A percentile compares a stretch with the other conserved stretches of the same genome.
Conservation (phyloP, 305 asterid species). For the Solanum hybrid region DNA sequence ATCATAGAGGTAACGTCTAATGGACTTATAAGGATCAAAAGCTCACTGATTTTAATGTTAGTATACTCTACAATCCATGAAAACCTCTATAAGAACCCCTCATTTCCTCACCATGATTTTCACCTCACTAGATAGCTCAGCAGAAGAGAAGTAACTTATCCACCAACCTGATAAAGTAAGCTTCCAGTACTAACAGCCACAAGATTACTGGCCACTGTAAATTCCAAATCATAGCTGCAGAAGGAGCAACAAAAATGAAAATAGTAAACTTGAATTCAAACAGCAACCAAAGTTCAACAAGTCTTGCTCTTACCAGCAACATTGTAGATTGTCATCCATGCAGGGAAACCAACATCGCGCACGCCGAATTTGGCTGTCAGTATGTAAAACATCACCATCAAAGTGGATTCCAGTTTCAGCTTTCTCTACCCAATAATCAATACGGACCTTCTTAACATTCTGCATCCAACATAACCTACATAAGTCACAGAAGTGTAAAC, state of each 20-base stretch:
- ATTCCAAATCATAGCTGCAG: slow-evolving; percentile 87
- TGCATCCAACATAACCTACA: slow-evolving; percentile 65
- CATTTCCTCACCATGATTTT: neutral
- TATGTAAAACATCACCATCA: slow-evolving; percentile 65
- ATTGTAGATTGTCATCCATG: slow-evolving; percentile 85
- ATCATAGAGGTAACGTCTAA: neutral
- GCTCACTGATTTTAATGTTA: neutral
- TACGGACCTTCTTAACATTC: slow-evolving; percentile 70
- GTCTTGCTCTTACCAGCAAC: slow-evolving; percentile 58
- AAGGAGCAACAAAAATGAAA: slow-evolving; percentile 22
- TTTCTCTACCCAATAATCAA: slow-evolving; percentile 98
- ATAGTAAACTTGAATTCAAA: slow-evolving; percentile 6
- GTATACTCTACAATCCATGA: neutral
- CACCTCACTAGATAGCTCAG: neutral
- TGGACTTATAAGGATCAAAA: neutral
- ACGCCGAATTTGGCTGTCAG: slow-evolving; percentile 92
- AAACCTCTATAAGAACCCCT: neutral
- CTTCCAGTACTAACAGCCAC: slow-evolving; percentile 95
- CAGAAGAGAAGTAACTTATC: neutral
- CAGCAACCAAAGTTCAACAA: neutral
- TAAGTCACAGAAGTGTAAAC: slow-evolving; percentile 30
- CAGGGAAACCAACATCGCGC: slow-evolving; percentile 99
- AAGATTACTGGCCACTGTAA: slow-evolving; percentile 80
- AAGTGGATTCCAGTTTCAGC: slow-evolving; percentile 96
- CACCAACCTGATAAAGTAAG: slow-evolving; percentile 83